These are phyloP conservation scores for Panaeolus cyanescens DNA, from an alignment of 768 basidiomycete genomes.

Conservation along the genomic window DNA sequence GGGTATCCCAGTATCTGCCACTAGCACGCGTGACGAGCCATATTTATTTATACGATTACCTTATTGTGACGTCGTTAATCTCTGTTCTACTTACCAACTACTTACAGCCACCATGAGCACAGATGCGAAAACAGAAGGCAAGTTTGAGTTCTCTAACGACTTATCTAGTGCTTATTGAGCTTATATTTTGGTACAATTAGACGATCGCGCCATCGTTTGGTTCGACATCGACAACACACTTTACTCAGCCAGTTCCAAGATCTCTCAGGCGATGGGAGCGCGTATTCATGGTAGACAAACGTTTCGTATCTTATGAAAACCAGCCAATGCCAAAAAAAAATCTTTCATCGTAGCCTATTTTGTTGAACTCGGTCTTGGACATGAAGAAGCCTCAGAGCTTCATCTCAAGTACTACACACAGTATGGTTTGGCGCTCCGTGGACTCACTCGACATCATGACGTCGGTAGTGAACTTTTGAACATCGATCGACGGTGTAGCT, in stretches of 20 bases:
- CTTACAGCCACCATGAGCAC: constrained; percentile 3
- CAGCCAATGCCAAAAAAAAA: not conserved
- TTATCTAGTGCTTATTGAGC: not conserved
- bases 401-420: constrained; percentile 75
- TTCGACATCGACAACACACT: constrained; percentile 91
- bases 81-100: no score
- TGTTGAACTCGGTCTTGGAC: constrained; percentile 62
- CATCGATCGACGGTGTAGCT: not conserved
- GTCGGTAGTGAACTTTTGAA: constrained; percentile 52
- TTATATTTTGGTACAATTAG: constrained; percentile 23
- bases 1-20: no score
- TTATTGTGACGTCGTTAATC: no score
- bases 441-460: constrained; percentile 73
- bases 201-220: constrained; percentile 68
- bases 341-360: constrained; percentile 62
- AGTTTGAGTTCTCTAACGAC: not conserved
- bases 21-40: no score
- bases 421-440: constrained; percentile 83
- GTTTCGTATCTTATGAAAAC: not conserved
- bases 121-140: not conserved
- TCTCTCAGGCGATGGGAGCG: constrained; percentile 78
- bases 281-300: constrained; percentile 66
- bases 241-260: constrained; percentile 74
- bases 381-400: constrained; percentile 68
- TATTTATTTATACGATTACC: no score